These are phyloP conservation scores for Jaapia argillacea DNA, from an alignment of 768 basidiomycete species.

Conservation along the genomic window DNA sequence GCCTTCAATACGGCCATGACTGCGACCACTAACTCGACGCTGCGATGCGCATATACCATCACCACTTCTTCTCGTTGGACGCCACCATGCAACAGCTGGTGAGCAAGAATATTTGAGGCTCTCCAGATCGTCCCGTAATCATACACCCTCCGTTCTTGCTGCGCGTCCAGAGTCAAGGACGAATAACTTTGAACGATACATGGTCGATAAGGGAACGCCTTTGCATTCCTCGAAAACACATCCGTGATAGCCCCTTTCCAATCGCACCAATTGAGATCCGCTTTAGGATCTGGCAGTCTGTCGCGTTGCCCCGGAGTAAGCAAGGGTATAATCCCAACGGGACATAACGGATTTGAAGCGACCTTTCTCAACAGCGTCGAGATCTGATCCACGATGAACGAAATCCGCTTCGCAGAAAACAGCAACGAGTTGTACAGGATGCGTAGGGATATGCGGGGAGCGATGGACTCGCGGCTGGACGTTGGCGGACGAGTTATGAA, in stretches of 20 bases:
- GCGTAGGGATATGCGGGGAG: slow-evolving; percentile 68
- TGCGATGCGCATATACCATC: slow-evolving; percentile 95
- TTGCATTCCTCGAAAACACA: slow-evolving; percentile 85
- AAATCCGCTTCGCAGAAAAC: slow-evolving; percentile 72
- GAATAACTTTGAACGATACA: slow-evolving; percentile 82
- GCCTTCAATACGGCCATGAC: slow-evolving; percentile 96
- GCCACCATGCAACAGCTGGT: slow-evolving; percentile 79
- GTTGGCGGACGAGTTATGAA: slow-evolving; percentile 71
- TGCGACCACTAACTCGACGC: slow-evolving; percentile 93
- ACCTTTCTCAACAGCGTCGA: slow-evolving; percentile 66
- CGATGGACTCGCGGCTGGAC: slow-evolving; percentile 58
- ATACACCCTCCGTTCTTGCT: slow-evolving; percentile 49
- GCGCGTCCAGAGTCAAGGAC: slow-evolving; percentile 21
- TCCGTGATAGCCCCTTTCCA: slow-evolving; percentile 97
- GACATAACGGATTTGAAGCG: slow-evolving; percentile 52
- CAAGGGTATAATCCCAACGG: slow-evolving; percentile 74
- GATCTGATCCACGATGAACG: slow-evolving; percentile 78
- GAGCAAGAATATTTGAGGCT: slow-evolving; percentile 84
- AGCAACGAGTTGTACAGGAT: slow-evolving; percentile 92
- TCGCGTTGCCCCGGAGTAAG: slow-evolving; percentile 61
- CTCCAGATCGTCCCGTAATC: slow-evolving; percentile 75
- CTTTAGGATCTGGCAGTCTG: slow-evolving; percentile 73
- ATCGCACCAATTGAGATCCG: slow-evolving; percentile 92
- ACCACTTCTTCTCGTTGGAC: slow-evolving; percentile 92
- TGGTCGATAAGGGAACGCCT: slow-evolving; percentile 63